These are phyloP conservation scores for Pseudonitzschia multiseries DNA, from an alignment of 108 stramenopile species.

Conservation along the genomic window DNA sequence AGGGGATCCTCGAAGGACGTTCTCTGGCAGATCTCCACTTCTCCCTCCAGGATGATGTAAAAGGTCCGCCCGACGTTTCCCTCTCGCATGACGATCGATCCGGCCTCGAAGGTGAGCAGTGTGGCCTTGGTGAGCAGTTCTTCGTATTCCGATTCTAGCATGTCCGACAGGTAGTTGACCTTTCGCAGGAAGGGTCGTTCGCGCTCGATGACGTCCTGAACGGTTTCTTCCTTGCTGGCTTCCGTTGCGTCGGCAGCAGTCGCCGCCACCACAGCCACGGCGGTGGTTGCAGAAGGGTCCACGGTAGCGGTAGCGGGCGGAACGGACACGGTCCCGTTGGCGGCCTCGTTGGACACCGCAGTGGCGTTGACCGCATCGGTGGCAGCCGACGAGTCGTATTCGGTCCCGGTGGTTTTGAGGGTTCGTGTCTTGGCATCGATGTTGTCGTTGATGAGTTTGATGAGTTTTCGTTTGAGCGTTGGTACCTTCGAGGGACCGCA, in stretches of 20 bases:
- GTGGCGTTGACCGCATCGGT: background rate
- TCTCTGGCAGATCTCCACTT: constrained; percentile 80
- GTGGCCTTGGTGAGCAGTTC: constrained; percentile 62
- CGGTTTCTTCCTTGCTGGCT: constrained; percentile 6
- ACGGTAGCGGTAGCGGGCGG: background rate
- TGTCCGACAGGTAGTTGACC: constrained; percentile 61
- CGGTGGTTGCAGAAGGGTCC: constrained; percentile 16
- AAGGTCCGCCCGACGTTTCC: constrained; percentile 77
- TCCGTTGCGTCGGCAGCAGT: no score
- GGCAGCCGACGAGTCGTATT: no score
- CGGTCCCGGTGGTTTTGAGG: constrained; percentile 9
- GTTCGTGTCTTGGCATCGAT: constrained; percentile 48
- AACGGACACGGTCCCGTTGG: background rate
- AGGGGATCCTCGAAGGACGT: constrained; percentile 83
- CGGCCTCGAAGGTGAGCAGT: constrained; percentile 68
- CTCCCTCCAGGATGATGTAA: constrained; percentile 80
- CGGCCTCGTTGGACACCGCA: constrained; percentile 1
- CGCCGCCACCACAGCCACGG: constrained; percentile 3
- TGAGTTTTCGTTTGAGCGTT: constrained; percentile 76
- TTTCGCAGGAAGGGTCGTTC: constrained; percentile 30
- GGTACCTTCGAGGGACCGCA: constrained; percentile 88
- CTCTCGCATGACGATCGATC: constrained; percentile 76
- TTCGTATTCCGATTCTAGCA: constrained; percentile 71
- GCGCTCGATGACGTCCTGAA: constrained; percentile 14
- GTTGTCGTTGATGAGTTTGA: constrained; percentile 56